Evolutionary conservation across 2,329 filamentous ascomycete genomes (phyloP), one percentile per base, ranked within the genome.

Genomic region (Colletotrichum brevisporum): DNA sequence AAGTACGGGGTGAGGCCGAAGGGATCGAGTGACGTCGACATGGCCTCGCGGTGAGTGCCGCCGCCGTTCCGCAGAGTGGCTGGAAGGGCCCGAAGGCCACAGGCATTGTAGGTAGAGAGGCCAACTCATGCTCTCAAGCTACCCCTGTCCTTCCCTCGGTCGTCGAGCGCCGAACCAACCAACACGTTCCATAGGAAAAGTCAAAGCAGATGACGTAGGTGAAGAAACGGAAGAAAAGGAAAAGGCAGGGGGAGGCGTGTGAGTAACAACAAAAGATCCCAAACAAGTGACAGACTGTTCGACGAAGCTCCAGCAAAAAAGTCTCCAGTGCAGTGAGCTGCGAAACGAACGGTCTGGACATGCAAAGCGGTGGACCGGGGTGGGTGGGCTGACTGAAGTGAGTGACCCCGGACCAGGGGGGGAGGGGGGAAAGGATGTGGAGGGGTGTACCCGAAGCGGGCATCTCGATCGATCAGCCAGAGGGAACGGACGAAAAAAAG

Each of bases 181-280:
- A 61, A 24, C 47, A 50, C 12, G 18, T 53, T 43, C 21, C 13
- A 43, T 13, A 43, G 59, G n/a, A 43, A 24, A n/a, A 65, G 62
- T 65, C 62, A 59, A 65, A 65, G 62, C 62, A 65, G 61, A 65
- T 65, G 62, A 65, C 62, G 62, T 65, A 55, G 54, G 31, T 36
- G 51, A 16, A 24, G 24, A 36, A 24, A 24, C 21, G 21, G 21
- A 24, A n/a, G n/a, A n/a, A n/a, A n/a, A n/a, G n/a, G n/a, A 24
- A 24, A 24, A 24, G 24, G 8, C 51, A n/a, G 36, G 48, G 48
- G 21, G 16, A 12, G 39, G 12, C 15, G 21, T 15, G 47, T 9
- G 18, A 18, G 47, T 21, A 50, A n/a, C n/a, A n/a, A n/a, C n/a
- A 13, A 50, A 18, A 21, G n/a, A 18, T 6, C n/a, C n/a, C n/a